phyloP scores from a whole-genome alignment of 495 filamentous ascomycete species.

The Aspergillus wentii region DNA sequence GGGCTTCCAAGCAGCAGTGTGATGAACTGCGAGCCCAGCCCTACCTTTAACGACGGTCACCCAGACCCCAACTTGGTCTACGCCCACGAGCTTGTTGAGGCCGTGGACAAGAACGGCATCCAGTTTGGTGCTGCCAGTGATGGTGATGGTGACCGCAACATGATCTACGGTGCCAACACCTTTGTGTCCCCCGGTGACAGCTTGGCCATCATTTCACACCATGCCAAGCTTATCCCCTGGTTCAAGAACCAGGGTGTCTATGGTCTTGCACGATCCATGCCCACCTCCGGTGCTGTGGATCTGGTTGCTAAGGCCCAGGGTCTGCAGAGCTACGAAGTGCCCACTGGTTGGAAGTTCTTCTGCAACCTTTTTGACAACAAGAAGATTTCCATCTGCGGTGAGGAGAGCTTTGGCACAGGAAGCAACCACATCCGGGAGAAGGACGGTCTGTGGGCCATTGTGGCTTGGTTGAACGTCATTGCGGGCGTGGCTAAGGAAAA shows the following conservation, averaged over 20 bases:
- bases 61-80: constrained; percentile 99
- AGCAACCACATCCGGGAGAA: constrained; percentile 99
- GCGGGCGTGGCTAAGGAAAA: constrained; percentile 84
- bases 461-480: constrained; percentile 98
- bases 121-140: constrained; percentile 96
- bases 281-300: constrained; percentile 91
- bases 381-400: constrained; percentile 97
- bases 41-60: constrained; percentile 95
- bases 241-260: constrained; percentile 96
- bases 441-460: constrained; percentile 94
- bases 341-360: constrained; percentile 99
- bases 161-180: constrained; percentile 96
- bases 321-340: constrained; percentile 90
- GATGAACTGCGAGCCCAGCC: constrained; percentile 88
- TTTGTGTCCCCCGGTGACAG: constrained; percentile 98
- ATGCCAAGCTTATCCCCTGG: constrained; percentile 88
- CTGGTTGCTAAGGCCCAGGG: constrained; percentile 92
- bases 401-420: constrained; percentile 98
- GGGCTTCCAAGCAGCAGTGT: constrained; percentile 71
- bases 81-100: constrained; percentile 89
- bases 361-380: constrained; percentile 95
- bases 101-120: constrained; percentile 83
- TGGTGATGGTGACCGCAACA: constrained; percentile 97
- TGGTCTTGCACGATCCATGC: constrained; percentile 94
- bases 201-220: constrained; percentile 95